phyloP scores from a whole-genome alignment of 1,139 yeast species.

The Blastobotrys serpentis region DNA sequence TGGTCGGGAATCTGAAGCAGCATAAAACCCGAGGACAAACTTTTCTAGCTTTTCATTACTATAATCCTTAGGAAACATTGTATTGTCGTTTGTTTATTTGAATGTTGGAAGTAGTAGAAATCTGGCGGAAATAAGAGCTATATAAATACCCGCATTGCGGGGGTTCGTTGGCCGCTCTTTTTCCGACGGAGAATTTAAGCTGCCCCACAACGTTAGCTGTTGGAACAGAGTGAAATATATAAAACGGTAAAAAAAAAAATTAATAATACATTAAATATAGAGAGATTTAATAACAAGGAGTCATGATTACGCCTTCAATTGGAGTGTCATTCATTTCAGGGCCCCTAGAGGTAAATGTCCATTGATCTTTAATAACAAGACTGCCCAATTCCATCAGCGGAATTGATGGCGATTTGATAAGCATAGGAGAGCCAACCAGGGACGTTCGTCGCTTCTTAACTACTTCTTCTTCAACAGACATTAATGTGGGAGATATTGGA shows the following conservation, averaged over 20 bases:
- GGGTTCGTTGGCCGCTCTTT: background rate
- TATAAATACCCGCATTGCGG: background rate
- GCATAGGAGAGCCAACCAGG: background rate
- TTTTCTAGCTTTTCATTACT: background rate
- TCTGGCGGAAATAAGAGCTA: background rate
- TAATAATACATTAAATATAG: background rate
- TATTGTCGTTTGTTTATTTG: too few species aligned
- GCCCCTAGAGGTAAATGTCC: constrained; percentile 3
- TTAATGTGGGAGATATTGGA: background rate
- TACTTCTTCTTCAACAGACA: constrained; percentile 1
- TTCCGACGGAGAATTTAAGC: too few species aligned
- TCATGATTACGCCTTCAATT: constrained; percentile 6
- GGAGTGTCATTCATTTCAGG: constrained; percentile 6
- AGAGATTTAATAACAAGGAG: constrained; percentile 1
- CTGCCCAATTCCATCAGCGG: background rate
- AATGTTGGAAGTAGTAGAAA: too few species aligned
- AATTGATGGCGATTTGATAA: background rate
- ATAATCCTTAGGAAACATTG: constrained; percentile 1
- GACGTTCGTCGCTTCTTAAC: constrained; percentile 1
- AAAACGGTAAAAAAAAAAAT: too few species aligned
- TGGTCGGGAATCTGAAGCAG: constrained; percentile 6
- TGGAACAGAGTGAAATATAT: too few species aligned
- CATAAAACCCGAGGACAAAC: background rate
- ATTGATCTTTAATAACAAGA: background rate
- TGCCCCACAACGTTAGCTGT: too few species aligned